Base-by-base conservation (phyloP, 164 flowering plant species). In the Magnolia kwangsiensis region DNA sequence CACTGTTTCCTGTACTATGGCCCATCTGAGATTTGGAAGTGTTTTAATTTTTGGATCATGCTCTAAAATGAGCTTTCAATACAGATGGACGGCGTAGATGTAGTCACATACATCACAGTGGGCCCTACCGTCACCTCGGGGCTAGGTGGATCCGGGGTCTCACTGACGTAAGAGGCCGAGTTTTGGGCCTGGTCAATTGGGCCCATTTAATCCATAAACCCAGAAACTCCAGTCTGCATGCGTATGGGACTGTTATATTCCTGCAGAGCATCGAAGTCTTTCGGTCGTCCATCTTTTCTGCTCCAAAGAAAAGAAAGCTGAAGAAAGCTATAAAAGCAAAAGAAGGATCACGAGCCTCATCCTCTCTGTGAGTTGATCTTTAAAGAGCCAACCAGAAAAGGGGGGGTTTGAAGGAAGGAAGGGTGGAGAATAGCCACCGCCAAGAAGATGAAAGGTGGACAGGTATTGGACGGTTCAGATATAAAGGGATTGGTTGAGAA, bases 401-500 rank as follows among this genome's bases (percentile, higher is more conserved):
- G 19, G 37, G n/a, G 18, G 51, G 64, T 16, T 16, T 55, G 16
- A 16, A 55, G 18, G 61, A 7, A 14, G 16, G 18, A 55, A 37
- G 45, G 45, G 0, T 37, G 45, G 61, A 18, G 29, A 18, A 69
- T 69, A 75, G 76, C 63, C 18, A 72, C 75, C 10, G 66, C 10
- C 45, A 29, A 21, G 14, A 71, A 63, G 84, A 79, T 71, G 71
- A 83, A 77, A 72, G 75, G 72, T 2, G 83, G 75, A 27, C 81
- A 90, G 88, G 92, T 92, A 69, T 55, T 96, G 83, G 97, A 96
- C 78, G 97, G 98, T 79, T 89, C 97, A 9, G 89, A 89, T 76
- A 90, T 93, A 85, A 93, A 86, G 89, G 82, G 89, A 89, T 85
- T 93, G 87, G 99, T 96, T 87, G 95, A 74, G 83, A 89, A 91